Conservation (phyloP, 78 protist species). For the Guillardia theta region DNA sequence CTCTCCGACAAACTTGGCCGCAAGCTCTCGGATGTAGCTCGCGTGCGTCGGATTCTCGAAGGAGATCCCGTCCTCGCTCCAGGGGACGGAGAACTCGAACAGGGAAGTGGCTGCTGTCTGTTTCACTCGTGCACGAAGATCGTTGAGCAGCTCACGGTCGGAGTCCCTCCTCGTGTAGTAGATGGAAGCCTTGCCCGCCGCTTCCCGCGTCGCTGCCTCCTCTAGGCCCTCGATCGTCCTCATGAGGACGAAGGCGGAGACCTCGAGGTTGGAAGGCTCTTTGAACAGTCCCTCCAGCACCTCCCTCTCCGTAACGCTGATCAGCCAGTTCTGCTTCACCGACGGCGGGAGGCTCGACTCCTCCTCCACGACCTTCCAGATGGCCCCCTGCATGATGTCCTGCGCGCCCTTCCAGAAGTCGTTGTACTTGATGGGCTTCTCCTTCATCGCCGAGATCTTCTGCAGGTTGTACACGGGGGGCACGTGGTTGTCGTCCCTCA, state of each 20-base stretch:
- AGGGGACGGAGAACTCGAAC: background rate
- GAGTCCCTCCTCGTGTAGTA: background rate
- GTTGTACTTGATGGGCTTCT: background rate
- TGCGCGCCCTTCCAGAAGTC: constrained; percentile 21
- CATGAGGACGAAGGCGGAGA: background rate
- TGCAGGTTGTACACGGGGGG: background rate
- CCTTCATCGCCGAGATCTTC: background rate
- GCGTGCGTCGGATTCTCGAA: background rate
- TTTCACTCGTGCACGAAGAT: background rate
- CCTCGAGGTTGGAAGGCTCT: background rate
- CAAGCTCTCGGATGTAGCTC: background rate
- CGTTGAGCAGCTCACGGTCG: background rate
- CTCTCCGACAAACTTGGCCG: background rate
- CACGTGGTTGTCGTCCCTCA: background rate
- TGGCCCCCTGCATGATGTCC: background rate
- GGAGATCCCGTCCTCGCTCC: background rate
- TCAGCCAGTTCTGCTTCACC: background rate
- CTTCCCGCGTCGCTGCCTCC: background rate
- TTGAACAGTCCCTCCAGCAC: background rate
- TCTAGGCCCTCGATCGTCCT: constrained; percentile 3
- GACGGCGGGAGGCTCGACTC: background rate
- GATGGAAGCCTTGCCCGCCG: background rate
- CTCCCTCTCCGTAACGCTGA: background rate
- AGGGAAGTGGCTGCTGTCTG: background rate
- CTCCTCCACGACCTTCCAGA: background rate